phyloP scores from a whole-genome alignment of 177 flowering plant species.

The Vitis hybrid region DNA sequence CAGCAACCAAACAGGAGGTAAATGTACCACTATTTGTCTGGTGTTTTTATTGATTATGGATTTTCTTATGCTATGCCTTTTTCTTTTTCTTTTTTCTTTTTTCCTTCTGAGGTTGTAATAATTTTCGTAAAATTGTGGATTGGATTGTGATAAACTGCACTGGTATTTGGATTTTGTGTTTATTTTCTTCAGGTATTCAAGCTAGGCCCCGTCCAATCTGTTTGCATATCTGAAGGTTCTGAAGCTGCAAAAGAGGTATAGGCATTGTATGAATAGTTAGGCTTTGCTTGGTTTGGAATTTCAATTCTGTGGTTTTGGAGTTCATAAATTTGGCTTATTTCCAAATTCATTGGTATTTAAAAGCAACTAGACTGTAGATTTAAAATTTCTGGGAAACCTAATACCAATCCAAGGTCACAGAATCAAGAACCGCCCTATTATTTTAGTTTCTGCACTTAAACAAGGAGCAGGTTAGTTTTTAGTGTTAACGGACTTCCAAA shows the following conservation, averaged over 20 bases:
- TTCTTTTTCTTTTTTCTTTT: not conserved
- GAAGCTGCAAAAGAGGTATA: conserved; percentile 56
- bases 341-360: too few species aligned
- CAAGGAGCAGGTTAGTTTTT: too few species aligned
- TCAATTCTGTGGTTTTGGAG: not conserved
- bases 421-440: too few species aligned
- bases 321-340: not conserved
- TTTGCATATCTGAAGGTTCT: conserved; percentile 59
- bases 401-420: too few species aligned
- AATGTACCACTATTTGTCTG: not conserved
- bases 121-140: too few species aligned
- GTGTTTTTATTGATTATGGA: not conserved
- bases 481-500: too few species aligned
- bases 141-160: too few species aligned
- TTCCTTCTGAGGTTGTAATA: too few species aligned
- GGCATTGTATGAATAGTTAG: not conserved
- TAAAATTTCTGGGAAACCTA: too few species aligned
- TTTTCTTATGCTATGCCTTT: not conserved
- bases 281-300: too few species aligned
- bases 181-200: conserved; percentile 55
- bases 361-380: not conserved
- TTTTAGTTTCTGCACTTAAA: too few species aligned
- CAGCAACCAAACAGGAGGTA: not conserved
- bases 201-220: conserved; percentile 52
- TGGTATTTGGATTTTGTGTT: not conserved